Conservation (phyloP, 2,329 filamentous ascomycete genomes). For the Apiospora hydei region DNA sequence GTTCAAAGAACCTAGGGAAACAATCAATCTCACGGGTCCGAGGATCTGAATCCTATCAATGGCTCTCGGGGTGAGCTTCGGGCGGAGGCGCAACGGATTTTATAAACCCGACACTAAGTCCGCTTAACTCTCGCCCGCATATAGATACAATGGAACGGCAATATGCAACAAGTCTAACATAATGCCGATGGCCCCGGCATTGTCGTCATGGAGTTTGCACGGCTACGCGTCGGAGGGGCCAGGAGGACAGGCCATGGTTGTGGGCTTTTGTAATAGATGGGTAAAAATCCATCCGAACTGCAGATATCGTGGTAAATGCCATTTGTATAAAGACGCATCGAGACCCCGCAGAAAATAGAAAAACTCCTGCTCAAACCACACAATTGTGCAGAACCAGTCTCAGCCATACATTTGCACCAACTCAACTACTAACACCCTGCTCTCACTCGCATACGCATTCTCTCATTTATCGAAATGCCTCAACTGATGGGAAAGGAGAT, state of each 20-base stretch:
- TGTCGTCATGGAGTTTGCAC: conserved; percentile 14
- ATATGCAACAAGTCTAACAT: background rate
- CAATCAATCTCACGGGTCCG: too few species aligned
- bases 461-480: conserved; percentile 24
- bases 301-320: background rate
- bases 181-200: conserved; percentile 5
- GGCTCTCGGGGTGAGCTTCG: background rate
- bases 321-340: background rate
- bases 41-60: background rate
- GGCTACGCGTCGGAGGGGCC: conserved; percentile 1
- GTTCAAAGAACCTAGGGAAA: too few species aligned
- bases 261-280: background rate
- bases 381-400: background rate
- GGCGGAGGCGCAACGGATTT: background rate
- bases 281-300: background rate
- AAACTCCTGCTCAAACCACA: background rate
- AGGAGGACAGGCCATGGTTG: background rate
- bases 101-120: background rate
- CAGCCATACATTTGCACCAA: background rate
- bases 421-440: background rate
- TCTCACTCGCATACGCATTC: background rate
- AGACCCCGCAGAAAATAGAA: background rate
- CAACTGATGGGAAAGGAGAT: conserved; percentile 27
- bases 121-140: background rate
- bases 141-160: background rate